These are phyloP conservation scores for Pittosporum tobira DNA, from an alignment of 129 eudicot genomes.

Conservation along the genomic window DNA sequence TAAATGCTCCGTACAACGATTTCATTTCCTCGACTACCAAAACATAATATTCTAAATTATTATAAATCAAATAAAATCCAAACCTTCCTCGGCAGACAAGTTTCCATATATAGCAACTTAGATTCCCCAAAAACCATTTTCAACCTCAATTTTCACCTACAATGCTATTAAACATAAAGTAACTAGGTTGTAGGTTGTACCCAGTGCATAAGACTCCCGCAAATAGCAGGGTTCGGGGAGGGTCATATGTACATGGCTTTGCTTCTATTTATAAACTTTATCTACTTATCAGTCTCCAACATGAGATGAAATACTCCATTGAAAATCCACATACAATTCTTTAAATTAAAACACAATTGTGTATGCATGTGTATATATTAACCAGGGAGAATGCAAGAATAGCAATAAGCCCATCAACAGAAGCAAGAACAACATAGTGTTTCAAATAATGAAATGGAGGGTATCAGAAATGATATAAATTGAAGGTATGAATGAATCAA, in stretches of 20 bases:
- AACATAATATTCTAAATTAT: no score
- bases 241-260: no score
- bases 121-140: neutral
- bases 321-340: neutral
- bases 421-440: constrained; percentile 41
- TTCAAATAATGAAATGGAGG: constrained; percentile 7
- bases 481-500: constrained; percentile 24
- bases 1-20: no score
- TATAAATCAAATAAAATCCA: no score
- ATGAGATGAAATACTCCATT: neutral
- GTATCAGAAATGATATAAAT: no score
- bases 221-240: no score
- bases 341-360: neutral
- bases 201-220: neutral
- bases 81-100: no score
- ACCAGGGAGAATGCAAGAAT: constrained; percentile 69
- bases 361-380: no score
- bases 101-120: neutral
- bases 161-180: neutral
- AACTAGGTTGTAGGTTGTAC: no score
- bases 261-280: no score
- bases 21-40: no score
- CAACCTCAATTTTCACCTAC: neutral
- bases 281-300: neutral
- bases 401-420: constrained; percentile 54